Evolutionary conservation across 106 monocot species (phyloP), one percentile per base, ranked within the genome.

Genomic region (Phalaenopsis aphrodite): DNA sequence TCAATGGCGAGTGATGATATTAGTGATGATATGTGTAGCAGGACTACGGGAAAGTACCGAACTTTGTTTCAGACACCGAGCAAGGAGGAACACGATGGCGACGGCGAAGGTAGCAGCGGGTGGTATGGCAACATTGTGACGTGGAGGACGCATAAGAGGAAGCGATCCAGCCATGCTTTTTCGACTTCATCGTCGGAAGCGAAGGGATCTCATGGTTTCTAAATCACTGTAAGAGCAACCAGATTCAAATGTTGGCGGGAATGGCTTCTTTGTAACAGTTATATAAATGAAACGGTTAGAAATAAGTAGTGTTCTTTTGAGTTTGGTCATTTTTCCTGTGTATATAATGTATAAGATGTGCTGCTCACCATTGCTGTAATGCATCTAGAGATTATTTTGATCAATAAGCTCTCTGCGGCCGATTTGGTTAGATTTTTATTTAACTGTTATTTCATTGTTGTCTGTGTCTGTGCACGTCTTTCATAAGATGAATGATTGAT

Each of bases 81-180:
- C 58, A 88, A 84, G 36, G 92, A 90, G 2, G 88, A 88, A 73
- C 82, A 75, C n/a, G 90, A 86, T 17, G 92, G 55, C 16, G 87
- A 83, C 21, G 82, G 87, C 47, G 86, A 90, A 75, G 88, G 76
- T 17, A 82, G 79, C 36, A 84, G 83, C 61, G 85, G 69, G 10
- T 91, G 90, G 90, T 78, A 80, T 4, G 89, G 80, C n/a, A 85
- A 88, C 56, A 77, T 82, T 8, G 77, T 92, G 37, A 86, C 92
- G 41, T 99, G 94, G 98, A 90, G 43, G 67, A 83, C 89, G 1
- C 94, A 91, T 79, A 94, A 89, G 82, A 87, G 89, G 64, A 99
- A 91, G 82, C 90, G 98, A 4, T 91, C 98, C 1, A 82, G 85
- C 74, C 84, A 90, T 86, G 78, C 58, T 23, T 19, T 65, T 38